These are phyloP conservation scores for Niveomyces coronatus DNA, from an alignment of 2,329 filamentous ascomycete genomes.

Conservation along the genomic window DNA sequence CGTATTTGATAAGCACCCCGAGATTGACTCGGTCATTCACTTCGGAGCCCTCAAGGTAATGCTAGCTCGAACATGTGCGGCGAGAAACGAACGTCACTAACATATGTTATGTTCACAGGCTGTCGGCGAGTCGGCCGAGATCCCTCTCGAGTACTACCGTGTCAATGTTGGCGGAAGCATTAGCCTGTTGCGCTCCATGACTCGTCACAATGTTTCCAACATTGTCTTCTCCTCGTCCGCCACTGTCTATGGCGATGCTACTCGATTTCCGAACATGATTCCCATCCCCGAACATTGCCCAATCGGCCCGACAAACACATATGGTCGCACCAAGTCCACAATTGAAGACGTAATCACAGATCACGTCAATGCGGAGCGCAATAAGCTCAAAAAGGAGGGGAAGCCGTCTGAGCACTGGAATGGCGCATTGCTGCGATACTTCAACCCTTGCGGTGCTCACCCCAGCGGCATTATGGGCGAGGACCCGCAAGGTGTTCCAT, in stretches of 20 bases:
- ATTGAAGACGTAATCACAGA: constrained; percentile 91
- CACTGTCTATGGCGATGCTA: constrained; percentile 96
- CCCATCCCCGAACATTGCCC: constrained; percentile 96
- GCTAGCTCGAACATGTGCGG: not conserved
- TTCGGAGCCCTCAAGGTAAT: constrained; percentile 91
- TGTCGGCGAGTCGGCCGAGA: constrained; percentile 89
- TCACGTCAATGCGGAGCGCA: constrained; percentile 76
- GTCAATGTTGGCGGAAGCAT: constrained; percentile 94
- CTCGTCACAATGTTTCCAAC: constrained; percentile 82
- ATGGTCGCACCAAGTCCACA: constrained; percentile 90
- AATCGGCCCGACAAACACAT: constrained; percentile 92
- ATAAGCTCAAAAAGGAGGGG: constrained; percentile 68
- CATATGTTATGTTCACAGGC: constrained; percentile 47
- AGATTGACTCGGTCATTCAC: constrained; percentile 97
- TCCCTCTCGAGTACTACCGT: constrained; percentile 93
- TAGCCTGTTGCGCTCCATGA: constrained; percentile 76
- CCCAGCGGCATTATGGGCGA: constrained; percentile 96
- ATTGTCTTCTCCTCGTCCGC: constrained; percentile 98
- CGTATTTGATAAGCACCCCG: constrained; percentile 79
- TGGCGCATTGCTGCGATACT: constrained; percentile 86
- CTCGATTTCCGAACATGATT: constrained; percentile 94
- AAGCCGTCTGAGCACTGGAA: constrained; percentile 79
- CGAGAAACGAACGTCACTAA: constrained; percentile 9
- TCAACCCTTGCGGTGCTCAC: constrained; percentile 93
- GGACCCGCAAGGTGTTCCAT: constrained; percentile 90